phyloP scores from a whole-genome alignment of 1,284 basidiomycete species.

The Sanguinoderma infundibulare region DNA sequence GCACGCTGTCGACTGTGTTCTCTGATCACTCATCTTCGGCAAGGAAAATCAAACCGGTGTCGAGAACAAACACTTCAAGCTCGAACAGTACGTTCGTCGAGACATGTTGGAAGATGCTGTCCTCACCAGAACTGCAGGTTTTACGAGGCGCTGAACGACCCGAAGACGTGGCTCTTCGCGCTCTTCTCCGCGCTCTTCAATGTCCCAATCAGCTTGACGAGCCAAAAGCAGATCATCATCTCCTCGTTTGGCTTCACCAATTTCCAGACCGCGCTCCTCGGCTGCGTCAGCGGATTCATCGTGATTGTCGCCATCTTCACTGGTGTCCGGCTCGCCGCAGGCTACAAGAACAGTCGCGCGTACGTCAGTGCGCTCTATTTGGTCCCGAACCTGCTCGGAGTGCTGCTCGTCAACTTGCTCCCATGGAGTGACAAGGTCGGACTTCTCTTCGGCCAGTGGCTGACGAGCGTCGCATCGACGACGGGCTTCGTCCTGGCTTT shows the following conservation, averaged over 20 bases:
- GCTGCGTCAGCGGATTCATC: no score
- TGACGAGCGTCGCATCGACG: constrained; percentile 70
- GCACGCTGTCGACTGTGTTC: neutral
- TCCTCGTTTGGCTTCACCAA: no score
- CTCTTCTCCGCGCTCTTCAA: constrained; percentile 64
- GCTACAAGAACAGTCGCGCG: no score
- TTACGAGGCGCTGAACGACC: constrained; percentile 68
- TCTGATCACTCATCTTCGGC: neutral
- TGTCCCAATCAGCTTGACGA: no score
- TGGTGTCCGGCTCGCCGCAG: no score
- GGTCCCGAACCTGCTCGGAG: constrained; percentile 63
- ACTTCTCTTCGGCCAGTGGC: constrained; percentile 62
- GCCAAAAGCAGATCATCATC: no score
- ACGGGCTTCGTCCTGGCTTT: constrained; percentile 73
- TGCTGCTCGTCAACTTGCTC: constrained; percentile 65
- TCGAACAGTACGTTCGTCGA: constrained; percentile 45
- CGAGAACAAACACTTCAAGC: constrained; percentile 45
- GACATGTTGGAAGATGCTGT: no score
- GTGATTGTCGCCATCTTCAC: no score
- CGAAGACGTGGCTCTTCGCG: constrained; percentile 75
- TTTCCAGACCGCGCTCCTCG: no score
- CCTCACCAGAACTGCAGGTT: constrained; percentile 51
- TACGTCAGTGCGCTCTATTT: constrained; percentile 65
- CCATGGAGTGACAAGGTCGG: constrained; percentile 69
- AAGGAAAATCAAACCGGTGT: constrained; percentile 44